A percentile compares a stretch with the other conserved stretches of the same genome.
Evolutionary conservation across 129 eudicot species (phyloP).

Genomic region (Pittosporum tobira): DNA sequence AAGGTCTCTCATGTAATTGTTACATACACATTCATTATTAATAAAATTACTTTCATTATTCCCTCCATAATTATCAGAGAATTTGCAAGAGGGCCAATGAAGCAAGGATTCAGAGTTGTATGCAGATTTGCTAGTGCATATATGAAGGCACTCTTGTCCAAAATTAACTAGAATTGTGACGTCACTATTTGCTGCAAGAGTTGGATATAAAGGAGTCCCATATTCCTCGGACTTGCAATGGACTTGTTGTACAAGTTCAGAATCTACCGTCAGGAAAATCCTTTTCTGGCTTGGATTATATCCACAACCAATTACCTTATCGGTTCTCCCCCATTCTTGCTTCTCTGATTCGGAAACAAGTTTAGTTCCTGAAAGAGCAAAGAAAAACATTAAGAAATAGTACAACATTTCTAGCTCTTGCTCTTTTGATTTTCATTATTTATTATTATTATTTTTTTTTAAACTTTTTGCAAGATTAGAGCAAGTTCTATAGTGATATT

Average conservation of each 20-base stretch:
- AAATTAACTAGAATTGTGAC: conserved; percentile 50
- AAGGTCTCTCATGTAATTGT: no score
- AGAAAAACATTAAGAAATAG: background rate
- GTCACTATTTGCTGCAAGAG: conserved; percentile 55
- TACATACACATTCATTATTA: no score
- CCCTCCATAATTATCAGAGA: no score
- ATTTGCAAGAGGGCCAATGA: conserved; percentile 42
- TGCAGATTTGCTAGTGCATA: conserved; percentile 55
- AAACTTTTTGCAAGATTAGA: no score
- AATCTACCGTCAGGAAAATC: conserved; percentile 78
- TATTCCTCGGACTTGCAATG: conserved; percentile 69
- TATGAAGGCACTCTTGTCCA: conserved; percentile 67
- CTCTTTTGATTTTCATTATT: no score
- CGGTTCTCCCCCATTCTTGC: conserved; percentile 53
- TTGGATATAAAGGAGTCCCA: conserved; percentile 65
- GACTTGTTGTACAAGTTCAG: conserved; percentile 63
- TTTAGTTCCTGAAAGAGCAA: conserved; percentile 41
- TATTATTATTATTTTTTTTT: no score
- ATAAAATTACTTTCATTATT: no score
- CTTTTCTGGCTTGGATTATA: conserved; percentile 62
- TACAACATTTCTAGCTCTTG: no score
- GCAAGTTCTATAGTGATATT: no score
- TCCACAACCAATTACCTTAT: conserved; percentile 79
- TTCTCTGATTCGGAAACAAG: conserved; percentile 38
- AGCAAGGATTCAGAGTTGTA: conserved; percentile 89